phyloP scores from a whole-genome alignment of 768 basidiomycete genomes.

The Cytidiella melzeri region DNA sequence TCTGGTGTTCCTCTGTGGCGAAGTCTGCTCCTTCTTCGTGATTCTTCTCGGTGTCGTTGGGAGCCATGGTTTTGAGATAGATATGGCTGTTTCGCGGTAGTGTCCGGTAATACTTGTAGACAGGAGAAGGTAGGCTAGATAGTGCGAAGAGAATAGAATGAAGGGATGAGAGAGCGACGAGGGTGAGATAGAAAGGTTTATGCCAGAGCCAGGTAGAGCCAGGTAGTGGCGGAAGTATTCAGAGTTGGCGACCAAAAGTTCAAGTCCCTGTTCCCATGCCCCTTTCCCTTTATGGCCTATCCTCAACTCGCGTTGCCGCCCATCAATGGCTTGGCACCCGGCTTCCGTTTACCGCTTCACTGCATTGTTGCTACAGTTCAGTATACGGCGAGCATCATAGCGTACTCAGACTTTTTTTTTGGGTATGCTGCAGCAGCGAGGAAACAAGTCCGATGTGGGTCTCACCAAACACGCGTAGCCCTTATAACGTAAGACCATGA shows the following conservation, averaged over 20 bases:
- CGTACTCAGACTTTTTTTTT: too few relatives aligned
- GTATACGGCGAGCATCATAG: too few relatives aligned
- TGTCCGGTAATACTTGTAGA: too few relatives aligned
- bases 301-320: too few relatives aligned
- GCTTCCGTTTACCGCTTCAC: too few relatives aligned
- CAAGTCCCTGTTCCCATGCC: constrained; percentile 3
- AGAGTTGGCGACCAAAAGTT: constrained; percentile 4
- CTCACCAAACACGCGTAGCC: too few relatives aligned
- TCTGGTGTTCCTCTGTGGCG: constrained; percentile 19
- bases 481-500: too few relatives aligned
- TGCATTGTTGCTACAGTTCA: too few relatives aligned
- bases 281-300: too few relatives aligned
- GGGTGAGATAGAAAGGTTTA: constrained; percentile 10
- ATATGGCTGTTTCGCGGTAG: not conserved
- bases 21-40: constrained; percentile 44
- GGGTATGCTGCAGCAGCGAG: too few relatives aligned
- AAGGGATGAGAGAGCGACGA: constrained; percentile 14
- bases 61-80: constrained; percentile 5
- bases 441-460: too few relatives aligned
- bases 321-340: too few relatives aligned
- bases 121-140: not conserved
- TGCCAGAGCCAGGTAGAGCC: constrained; percentile 5
- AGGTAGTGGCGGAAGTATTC: constrained; percentile 1
- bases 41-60: constrained; percentile 24
- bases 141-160: not conserved